Evolutionary conservation across 371 early-diverging fungal species (phyloP), one percentile per base, ranked within the genome.

Genomic region (Mortierella sp.): DNA sequence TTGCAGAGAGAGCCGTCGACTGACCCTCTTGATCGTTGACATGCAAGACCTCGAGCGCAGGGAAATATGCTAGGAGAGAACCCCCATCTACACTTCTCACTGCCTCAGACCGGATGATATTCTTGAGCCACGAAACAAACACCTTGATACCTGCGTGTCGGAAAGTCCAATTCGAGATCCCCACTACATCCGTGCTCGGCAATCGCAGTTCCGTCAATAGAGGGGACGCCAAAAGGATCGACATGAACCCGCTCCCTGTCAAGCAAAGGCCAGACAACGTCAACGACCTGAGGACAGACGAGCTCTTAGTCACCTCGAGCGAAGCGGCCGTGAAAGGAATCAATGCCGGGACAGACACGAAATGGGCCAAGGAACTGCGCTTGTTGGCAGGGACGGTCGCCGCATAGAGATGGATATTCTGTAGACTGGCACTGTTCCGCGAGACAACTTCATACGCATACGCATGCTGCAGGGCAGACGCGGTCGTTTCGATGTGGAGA

Each of bases 371-470:
- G 5, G 63, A 63, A 63, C 7, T 18, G 35, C 63, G 18, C 35
- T 35, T 63, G 63, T 35, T 63, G 16, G 63, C 32, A 35, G 63
- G 18, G 29, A 35, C 32, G 12, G 63, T 63, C 2, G 63, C 32
- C 1, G 63, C 63, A 35, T 35, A 63, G 35, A 63, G 63, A 63
- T 63, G 18, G 6, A 63, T 7, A 5, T 63, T 5, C 7, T 32
- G 32, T 4, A 63, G 18, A 35, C 63, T 35, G 35, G 32, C 38
- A 18, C 18, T 63, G 12, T 63, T 63, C 63, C 63, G 35, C 63
- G 63, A 63, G 4, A 63, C 63, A 16, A 63, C 21, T 21, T 63
- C 63, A 16, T 63, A 63, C 18, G 63, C 63, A 63, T 63, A 63
- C 35, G 35, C 63, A 35, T 63, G 35, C 7, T 63, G 63, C 35